Base-by-base conservation (phyloP, 1,284 basidiomycete genomes). In the Irpex lacteus region DNA sequence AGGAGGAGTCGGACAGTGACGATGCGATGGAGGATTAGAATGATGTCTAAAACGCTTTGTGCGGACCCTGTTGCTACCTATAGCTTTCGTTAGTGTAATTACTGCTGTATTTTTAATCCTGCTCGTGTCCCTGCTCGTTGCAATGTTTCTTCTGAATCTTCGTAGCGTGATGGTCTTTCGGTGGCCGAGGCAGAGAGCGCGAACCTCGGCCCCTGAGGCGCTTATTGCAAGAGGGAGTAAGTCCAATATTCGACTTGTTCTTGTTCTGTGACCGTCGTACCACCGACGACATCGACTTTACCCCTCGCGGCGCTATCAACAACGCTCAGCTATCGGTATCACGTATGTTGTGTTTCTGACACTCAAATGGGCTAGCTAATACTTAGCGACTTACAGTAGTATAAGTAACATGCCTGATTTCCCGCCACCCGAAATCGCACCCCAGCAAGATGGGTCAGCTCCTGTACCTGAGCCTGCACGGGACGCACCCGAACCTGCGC, bases 1-100 rank as follows among this genome's bases (percentile, higher is more conserved):
- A 92, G 64, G 89, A 91, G 18, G 90, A 90, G 61, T 79, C 80
- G 67, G 89, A 87, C 60, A 78, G 77, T 47, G 77, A 72, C 32
- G 76, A 75, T 52, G 75, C 73, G 65, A 78, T 78, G 76, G 72
- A 77, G 67, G 77, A 78, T 71, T 76, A 73, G 67, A 62, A 44
- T 34, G 57, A 26, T 40, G 54, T 11, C 34, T 18, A 34, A 56
- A 34, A 36, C 32, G 32, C 54, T 56, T 34, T 56, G 26, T 32
- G 15, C 15, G 50, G 19, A 52, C 32, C 32, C 32, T 38, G 57
- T 38, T 59, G 37, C 40, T 59, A 40, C 54, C 54, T 56, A 19
- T 59, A 40, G 57, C 13, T 47, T 34, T 40, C 37, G 57, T n/a
- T 40, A 40, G 19, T 59, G 37, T 59, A 59, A 40, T 26, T 47